Evolutionary conservation across 2,329 filamentous ascomycete genomes (phyloP).

Genomic region (Trichoderma citrinoviride): DNA sequence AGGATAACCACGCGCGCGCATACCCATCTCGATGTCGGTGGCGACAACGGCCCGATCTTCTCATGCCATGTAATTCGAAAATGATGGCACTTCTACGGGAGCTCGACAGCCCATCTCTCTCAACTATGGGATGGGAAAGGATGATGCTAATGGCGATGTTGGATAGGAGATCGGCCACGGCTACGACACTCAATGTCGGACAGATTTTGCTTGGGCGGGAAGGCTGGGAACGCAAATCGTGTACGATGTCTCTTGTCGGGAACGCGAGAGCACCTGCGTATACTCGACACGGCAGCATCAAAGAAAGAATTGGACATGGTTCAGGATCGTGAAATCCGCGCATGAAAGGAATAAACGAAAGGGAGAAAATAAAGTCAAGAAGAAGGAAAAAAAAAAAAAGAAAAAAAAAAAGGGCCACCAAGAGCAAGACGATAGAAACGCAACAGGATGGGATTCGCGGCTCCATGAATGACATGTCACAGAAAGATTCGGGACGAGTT

Average conservation of each 20-base stretch:
- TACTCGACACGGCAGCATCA: not conserved
- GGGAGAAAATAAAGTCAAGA: not conserved
- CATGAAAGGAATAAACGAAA: not conserved
- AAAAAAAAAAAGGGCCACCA: not conserved
- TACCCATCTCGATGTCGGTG: not conserved
- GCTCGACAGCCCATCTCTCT: not conserved
- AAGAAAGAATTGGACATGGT: constrained; percentile 21
- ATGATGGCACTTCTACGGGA: not conserved
- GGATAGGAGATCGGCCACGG: constrained; percentile 15
- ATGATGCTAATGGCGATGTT: constrained; percentile 7
- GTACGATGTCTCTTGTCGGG: not conserved
- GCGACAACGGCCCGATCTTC: not conserved
- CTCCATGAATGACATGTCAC: constrained; percentile 12
- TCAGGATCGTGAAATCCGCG: constrained; percentile 12
- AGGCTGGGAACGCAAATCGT: not conserved
- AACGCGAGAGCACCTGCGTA: not conserved
- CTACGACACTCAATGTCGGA: not conserved
- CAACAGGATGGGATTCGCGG: not conserved
- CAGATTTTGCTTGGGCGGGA: not conserved
- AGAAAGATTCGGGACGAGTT: constrained; percentile 10
- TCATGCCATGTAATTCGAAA: not conserved
- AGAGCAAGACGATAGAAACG: not conserved
- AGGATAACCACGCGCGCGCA: constrained; percentile 38
- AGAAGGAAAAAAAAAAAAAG: not conserved
- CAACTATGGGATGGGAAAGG: not conserved